phyloP scores from a whole-genome alignment of 768 basidiomycete genomes.

The Rhodosporidiobolus sp. region DNA sequence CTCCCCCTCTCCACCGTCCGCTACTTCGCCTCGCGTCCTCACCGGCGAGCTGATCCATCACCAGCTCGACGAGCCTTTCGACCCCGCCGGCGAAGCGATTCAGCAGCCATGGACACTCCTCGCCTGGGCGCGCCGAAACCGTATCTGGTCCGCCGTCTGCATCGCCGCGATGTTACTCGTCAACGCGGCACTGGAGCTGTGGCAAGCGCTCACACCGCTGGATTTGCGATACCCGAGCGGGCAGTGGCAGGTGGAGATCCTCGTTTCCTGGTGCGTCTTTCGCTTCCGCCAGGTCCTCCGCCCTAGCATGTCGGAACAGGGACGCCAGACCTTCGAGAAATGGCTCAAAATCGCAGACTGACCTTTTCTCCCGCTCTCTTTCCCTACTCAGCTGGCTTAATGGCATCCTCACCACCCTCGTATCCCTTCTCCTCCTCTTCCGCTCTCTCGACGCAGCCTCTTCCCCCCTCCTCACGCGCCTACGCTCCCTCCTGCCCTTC shows the following conservation, averaged over 20 bases:
- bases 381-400: conserved; percentile 19
- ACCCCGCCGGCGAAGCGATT: background rate
- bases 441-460: conserved; percentile 31
- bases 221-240: background rate
- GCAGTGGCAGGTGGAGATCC: conserved; percentile 20
- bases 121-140: conserved; percentile 16
- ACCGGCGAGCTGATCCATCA: background rate
- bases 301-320: too few relatives aligned
- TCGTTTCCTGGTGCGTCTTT: conserved; percentile 3
- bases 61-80: background rate
- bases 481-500: background rate
- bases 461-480: background rate
- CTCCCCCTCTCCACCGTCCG: background rate
- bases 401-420: conserved; percentile 25
- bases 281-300: background rate
- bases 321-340: too few relatives aligned
- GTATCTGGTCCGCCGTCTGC: conserved; percentile 8
- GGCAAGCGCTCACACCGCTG: conserved; percentile 10
- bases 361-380: too few relatives aligned
- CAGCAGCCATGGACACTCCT: background rate
- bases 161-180: conserved; percentile 15
- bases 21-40: background rate
- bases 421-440: conserved; percentile 36
- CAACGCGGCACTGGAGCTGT: conserved; percentile 8
- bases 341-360: too few relatives aligned